phyloP scores from a whole-genome alignment of 1,139 yeast genomes.

The Meyerozyma guilliermondii region DNA sequence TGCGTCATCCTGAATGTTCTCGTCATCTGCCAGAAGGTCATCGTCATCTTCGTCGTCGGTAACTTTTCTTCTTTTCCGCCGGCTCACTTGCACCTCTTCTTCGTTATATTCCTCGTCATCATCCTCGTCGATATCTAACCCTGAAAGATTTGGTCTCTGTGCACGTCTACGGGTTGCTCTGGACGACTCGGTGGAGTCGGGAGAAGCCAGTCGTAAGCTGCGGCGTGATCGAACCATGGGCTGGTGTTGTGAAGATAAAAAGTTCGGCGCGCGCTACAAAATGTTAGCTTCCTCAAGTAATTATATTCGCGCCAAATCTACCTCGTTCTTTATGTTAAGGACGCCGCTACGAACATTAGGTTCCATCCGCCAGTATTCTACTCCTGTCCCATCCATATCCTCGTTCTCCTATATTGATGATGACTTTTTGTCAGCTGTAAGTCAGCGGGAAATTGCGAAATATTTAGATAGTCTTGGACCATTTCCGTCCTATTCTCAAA shows the following conservation, averaged over 20 bases:
- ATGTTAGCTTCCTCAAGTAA: too few relatives aligned
- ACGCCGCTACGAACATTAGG: neutral
- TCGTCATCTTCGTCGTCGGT: conserved; percentile 1
- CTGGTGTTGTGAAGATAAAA: conserved; percentile 3
- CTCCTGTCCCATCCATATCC: conserved; percentile 7
- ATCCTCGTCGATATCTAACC: conserved; percentile 22
- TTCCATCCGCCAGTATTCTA: neutral
- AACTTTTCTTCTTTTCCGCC: neutral
- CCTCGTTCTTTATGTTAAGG: neutral
- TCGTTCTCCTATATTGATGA: conserved; percentile 15
- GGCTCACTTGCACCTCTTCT: conserved; percentile 1
- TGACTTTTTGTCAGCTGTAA: conserved; percentile 20
- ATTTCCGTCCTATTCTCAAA: conserved; percentile 39
- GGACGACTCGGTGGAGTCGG: conserved; percentile 13
- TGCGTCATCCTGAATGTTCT: neutral
- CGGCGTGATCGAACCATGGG: conserved; percentile 6
- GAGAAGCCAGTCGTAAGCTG: conserved; percentile 7
- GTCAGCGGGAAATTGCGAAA: conserved; percentile 36
- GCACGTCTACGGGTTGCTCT: conserved; percentile 12
- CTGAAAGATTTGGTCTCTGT: conserved; percentile 21
- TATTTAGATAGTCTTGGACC: conserved; percentile 39
- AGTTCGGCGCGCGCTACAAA: conserved; percentile 1
- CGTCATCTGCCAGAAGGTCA: neutral
- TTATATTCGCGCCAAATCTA: too few relatives aligned
- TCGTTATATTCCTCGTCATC: conserved; percentile 10